Base-by-base conservation (phyloP, 1,284 basidiomycete species). In the Fomes fomentarius region DNA sequence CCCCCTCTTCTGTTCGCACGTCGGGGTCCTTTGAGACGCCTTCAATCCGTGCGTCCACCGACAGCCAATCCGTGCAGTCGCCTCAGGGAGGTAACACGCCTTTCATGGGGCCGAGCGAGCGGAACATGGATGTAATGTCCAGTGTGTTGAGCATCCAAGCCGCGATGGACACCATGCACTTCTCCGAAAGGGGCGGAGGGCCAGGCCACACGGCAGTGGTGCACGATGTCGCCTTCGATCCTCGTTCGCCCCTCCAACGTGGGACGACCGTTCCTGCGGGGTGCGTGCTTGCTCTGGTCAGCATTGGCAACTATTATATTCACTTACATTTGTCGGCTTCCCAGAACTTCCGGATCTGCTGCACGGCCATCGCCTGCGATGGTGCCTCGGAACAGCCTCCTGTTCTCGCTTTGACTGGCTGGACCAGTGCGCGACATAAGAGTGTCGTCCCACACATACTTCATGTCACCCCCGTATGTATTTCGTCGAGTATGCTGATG, bases 161-260 rank as follows among this genome's bases (percentile, higher is more conserved):
- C 21, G 49, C 60, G 22, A 22, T 54, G 21, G 44, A 39, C 11
- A n/a, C 30, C 35, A 21, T 55, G 47, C 49, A 28, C 19, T 56
- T 47, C 47, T 25, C n/a, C 30, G 46, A 50, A 52, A 47, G 45
- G 45, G 21, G 42, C 34, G 14, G 14, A 12, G 12, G 37, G 39
- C 22, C 17, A 25, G 6, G 47, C 54, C n/a, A n/a, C n/a, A n/a
- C n/a, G 25, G 34, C 37, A 11, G 39, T 60, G 19, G 51, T 58
- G 38, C 62, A 62, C 40, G 56, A 63, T 17, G 52, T 57, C 7
- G 42, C 42, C 26, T 51, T 58, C 44, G 69, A 70, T 49, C 68
- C 68, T 37, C 67, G 68, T n/a, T 69, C 68, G 28, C 69, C 69
- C 3, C 49, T 69, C 24, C 52, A 60, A 8, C 25, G 56, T 19